Conservation (phyloP, 23 red algal species). For the Gracilaria vermiculophylla region DNA sequence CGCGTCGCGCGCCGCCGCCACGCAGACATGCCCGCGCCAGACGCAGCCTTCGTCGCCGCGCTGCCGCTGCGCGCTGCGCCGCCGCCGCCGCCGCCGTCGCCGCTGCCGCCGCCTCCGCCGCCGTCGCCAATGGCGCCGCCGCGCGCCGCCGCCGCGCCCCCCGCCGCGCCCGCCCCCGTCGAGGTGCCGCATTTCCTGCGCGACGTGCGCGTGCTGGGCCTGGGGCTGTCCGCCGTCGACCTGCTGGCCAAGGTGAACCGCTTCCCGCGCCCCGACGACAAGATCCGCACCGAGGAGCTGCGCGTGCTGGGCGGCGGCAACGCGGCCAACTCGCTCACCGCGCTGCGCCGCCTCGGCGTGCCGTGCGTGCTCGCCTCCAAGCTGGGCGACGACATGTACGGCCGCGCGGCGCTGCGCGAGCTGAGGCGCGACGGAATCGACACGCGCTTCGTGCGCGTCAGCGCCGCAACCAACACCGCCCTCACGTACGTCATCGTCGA, state of each 20-base stretch:
- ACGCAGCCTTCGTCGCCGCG: no score
- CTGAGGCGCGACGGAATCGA: constrained; percentile 87
- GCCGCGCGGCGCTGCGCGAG: constrained; percentile 45
- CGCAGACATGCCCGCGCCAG: no score
- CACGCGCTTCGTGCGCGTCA: constrained; percentile 28
- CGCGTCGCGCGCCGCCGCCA: no score
- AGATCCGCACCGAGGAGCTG: constrained; percentile 72
- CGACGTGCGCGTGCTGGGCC: constrained; percentile 66
- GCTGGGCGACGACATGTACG: constrained; percentile 76
- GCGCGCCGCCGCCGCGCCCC: no score
- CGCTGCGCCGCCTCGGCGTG: constrained; percentile 73
- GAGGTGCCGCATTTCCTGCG: constrained; percentile 14
- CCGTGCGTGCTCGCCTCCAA: constrained; percentile 50
- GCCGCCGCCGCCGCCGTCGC: no score
- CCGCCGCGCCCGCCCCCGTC: no score
- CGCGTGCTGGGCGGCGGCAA: constrained; percentile 83
- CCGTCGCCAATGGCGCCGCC: no score
- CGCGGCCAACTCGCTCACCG: constrained; percentile 81
- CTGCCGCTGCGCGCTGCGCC: no score
- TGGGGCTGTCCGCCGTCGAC: constrained; percentile 81
- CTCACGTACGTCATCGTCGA: constrained; percentile 98
- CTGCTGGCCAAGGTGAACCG: constrained; percentile 52
- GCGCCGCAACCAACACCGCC: constrained; percentile 38
- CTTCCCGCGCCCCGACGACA: constrained; percentile 82
- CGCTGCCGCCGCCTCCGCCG: no score